Evolutionary conservation across 2,329 filamentous ascomycete genomes (phyloP), one percentile per base, ranked within the genome.

Genomic region (Beauveria rudraprayagi): DNA sequence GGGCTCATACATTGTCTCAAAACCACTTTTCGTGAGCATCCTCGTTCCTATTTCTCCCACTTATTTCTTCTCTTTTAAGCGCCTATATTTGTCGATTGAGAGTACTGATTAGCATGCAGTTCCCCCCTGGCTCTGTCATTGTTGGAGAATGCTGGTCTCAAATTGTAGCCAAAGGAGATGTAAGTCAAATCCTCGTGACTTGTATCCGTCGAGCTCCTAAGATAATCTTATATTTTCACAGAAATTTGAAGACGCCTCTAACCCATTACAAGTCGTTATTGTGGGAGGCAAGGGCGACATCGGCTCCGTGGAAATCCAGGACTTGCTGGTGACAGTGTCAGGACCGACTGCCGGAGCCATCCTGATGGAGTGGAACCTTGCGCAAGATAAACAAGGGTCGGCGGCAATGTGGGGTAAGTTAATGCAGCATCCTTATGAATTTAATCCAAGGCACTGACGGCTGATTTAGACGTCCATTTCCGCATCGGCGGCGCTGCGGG

Each of bases 281-380:
- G 77, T 86, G 6, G 84, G 82, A 37, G 73, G 74, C n/a, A 65
- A 73, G 7, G 82, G 82, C 5, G 79, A 87, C 34, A 70, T 70
- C 10, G 85, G 85, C 14, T 72, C 69, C 8, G 75, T 87, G 19
- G 83, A 88, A 67, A 80, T 81, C 73, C 80, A 78, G 1, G 84
- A 88, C 65, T 77, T 85, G 67, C 76, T 88, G 50, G 73, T 88
- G 34, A 77, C 78, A 67, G 83, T 81, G 0, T 72, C 77, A 63
- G 83, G 83, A 2, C 75, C 79, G 19, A 76, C 81, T 34, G 72
- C 79, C 34, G 82, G 83, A 46, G 80, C 83, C 1, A 76, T 84
- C 5, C 70, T 87, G 6, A 79, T 87, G 57, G 76, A 88, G 66
- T 87, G 83, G 79, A 87, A 88, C 67, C 73, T 86, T 16, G 74